These are phyloP conservation scores for Suhomyces bribrorum DNA, from an alignment of 1,139 yeast genomes.

Conservation along the genomic window DNA sequence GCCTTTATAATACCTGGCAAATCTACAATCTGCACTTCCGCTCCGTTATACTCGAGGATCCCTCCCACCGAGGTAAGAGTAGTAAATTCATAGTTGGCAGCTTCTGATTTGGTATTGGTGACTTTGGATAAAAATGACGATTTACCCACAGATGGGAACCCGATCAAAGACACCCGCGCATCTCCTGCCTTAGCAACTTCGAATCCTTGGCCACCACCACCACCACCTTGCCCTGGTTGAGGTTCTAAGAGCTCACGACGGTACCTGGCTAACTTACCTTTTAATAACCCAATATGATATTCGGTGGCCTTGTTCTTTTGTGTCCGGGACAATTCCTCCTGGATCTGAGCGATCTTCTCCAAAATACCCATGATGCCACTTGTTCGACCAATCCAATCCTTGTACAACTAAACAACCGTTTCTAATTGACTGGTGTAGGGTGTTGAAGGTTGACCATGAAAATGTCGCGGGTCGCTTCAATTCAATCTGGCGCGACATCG, in stretches of 20 bases:
- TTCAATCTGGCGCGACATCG: background rate
- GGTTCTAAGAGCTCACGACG: constrained; percentile 92
- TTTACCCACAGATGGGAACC: constrained; percentile 97
- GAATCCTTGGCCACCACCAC: constrained; percentile 86
- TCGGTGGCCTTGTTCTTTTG: constrained; percentile 98
- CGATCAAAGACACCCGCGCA: constrained; percentile 92
- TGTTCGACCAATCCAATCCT: no score
- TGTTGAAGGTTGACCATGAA: no score
- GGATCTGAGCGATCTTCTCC: constrained; percentile 87
- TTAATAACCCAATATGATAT: constrained; percentile 88
- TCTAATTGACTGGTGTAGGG: no score
- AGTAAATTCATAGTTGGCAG: constrained; percentile 94
- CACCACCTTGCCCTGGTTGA: constrained; percentile 66
- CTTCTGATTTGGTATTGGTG: constrained; percentile 90
- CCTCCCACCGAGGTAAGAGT: constrained; percentile 97
- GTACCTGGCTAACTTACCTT: constrained; percentile 93
- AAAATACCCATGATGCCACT: constrained; percentile 17
- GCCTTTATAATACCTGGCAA: constrained; percentile 97
- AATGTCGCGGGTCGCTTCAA: no score
- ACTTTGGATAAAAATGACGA: constrained; percentile 84
- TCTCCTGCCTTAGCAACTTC: constrained; percentile 96
- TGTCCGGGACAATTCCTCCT: constrained; percentile 90
- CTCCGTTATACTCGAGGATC: constrained; percentile 90
- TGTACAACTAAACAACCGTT: no score
- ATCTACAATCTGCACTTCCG: constrained; percentile 95